These are phyloP conservation scores for Yarrowia bubula DNA, from an alignment of 805 yeast species.

Conservation along the genomic window DNA sequence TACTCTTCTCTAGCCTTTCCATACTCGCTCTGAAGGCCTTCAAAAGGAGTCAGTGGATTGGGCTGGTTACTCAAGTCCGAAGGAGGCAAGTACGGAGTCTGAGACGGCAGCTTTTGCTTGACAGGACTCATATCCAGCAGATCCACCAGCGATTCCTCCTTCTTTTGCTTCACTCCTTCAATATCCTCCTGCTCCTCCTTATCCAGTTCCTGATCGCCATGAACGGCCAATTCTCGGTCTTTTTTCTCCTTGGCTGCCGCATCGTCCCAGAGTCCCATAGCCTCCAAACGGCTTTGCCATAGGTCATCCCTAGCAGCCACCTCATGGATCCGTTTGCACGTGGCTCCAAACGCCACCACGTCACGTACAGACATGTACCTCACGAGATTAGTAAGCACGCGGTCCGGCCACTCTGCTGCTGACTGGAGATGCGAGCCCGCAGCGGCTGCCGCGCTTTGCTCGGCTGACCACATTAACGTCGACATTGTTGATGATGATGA, in stretches of 20 bases:
- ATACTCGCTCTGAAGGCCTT: slow-evolving; percentile 26
- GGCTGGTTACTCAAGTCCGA: background rate
- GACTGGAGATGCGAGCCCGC: slow-evolving; percentile 12
- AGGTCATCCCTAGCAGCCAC: slow-evolving; percentile 31
- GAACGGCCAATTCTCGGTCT: background rate
- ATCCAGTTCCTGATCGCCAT: slow-evolving; percentile 10
- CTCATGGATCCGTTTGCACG: background rate
- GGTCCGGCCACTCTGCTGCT: slow-evolving; percentile 24
- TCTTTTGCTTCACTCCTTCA: background rate
- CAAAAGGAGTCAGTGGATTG: slow-evolving; percentile 29
- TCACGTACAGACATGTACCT: background rate
- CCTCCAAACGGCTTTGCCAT: slow-evolving; percentile 43
- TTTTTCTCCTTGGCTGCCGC: slow-evolving; percentile 2
- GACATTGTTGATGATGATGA: background rate
- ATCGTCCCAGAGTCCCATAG: slow-evolving; percentile 38
- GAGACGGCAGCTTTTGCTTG: background rate
- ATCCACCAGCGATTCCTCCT: background rate
- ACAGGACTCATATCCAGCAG: background rate
- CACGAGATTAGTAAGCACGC: slow-evolving; percentile 5
- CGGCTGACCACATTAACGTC: slow-evolving; percentile 27
- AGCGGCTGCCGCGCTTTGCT: slow-evolving; percentile 14
- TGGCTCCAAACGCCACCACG: background rate
- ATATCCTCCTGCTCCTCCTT: slow-evolving; percentile 4
- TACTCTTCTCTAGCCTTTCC: slow-evolving; percentile 31
- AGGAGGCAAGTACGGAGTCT: background rate